phyloP scores from a whole-genome alignment of 2,329 filamentous ascomycete genomes.

The Fusarium sp. region DNA sequence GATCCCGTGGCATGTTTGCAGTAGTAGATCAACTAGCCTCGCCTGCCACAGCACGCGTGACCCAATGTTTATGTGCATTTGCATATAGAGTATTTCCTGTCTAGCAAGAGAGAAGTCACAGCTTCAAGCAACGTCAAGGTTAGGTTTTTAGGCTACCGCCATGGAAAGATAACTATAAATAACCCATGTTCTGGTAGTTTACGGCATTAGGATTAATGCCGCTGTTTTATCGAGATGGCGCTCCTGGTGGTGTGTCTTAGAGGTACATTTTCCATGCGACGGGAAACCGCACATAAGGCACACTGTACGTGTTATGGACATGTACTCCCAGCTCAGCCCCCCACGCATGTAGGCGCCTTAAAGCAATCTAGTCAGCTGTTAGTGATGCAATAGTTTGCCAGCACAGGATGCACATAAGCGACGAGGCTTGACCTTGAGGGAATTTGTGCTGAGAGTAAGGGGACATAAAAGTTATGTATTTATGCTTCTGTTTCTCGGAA shows the following conservation, averaged over 20 bases:
- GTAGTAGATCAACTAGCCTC: not conserved
- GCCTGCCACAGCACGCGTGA: not conserved
- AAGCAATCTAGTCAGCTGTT: not conserved
- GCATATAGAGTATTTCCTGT: too few species aligned
- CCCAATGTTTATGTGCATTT: not conserved
- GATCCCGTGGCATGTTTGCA: not conserved
- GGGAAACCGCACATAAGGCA: not conserved
- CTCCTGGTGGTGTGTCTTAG: not conserved
- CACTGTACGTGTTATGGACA: not conserved
- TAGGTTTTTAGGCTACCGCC: not conserved
- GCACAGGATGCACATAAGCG: not conserved
- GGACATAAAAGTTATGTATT: too few species aligned
- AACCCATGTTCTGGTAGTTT: not conserved
- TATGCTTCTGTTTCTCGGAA: not conserved
- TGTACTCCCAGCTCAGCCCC: not conserved
- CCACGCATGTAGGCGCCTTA: not conserved
- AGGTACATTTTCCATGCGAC: not conserved
- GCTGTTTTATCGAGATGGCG: not conserved
- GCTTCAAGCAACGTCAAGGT: not conserved
- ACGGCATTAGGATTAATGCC: not conserved
- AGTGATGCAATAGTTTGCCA: not conserved
- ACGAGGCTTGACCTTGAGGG: not conserved
- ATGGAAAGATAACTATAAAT: not conserved
- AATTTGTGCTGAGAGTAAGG: too few species aligned
- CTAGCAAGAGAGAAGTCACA: not conserved